A percentile compares a stretch with the other conserved stretches of the same genome.
phyloP scores from a whole-genome alignment of 805 yeast genomes.

The Phaffomyces opuntiae region DNA sequence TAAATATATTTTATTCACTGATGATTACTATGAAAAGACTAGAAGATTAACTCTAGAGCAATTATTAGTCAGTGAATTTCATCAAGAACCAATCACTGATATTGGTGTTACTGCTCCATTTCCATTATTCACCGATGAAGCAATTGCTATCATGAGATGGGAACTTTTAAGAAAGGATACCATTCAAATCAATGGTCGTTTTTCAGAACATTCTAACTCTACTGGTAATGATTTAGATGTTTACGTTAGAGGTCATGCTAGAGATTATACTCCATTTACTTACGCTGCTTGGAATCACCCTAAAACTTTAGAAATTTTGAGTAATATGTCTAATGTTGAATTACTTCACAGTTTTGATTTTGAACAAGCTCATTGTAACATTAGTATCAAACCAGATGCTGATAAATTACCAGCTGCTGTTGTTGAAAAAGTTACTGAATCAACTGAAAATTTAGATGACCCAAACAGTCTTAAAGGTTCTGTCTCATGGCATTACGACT shows the following conservation, averaged over 20 bases:
- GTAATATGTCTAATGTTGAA: conserved; percentile 42
- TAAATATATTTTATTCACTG: conserved; percentile 31
- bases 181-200: conserved; percentile 38
- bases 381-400: conserved; percentile 33
- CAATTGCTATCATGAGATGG: conserved; percentile 49
- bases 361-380: conserved; percentile 48
- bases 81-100: conserved; percentile 41
- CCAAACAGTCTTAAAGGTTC: conserved; percentile 38
- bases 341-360: conserved; percentile 31
- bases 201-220: conserved; percentile 35
- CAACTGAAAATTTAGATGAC: conserved; percentile 6
- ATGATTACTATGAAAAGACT: conserved; percentile 30
- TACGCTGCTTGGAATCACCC: conserved; percentile 56
- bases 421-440: conserved; percentile 3
- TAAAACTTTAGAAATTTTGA: conserved; percentile 43
- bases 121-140: conserved; percentile 55
- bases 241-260: conserved; percentile 44
- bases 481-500: conserved; percentile 58
- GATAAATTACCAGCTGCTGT: not conserved
- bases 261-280: conserved; percentile 41
- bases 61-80: conserved; percentile 32
- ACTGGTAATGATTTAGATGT: conserved; percentile 36
- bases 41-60: conserved; percentile 40
- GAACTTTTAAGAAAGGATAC: conserved; percentile 43
- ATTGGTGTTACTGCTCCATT: conserved; percentile 56